Percentiles rank a stretch among this genome's conserved stretches.
These are phyloP conservation scores for Chlamydomonas incerta DNA, from an alignment of 139 green algal genomes.

Conservation along the genomic window DNA sequence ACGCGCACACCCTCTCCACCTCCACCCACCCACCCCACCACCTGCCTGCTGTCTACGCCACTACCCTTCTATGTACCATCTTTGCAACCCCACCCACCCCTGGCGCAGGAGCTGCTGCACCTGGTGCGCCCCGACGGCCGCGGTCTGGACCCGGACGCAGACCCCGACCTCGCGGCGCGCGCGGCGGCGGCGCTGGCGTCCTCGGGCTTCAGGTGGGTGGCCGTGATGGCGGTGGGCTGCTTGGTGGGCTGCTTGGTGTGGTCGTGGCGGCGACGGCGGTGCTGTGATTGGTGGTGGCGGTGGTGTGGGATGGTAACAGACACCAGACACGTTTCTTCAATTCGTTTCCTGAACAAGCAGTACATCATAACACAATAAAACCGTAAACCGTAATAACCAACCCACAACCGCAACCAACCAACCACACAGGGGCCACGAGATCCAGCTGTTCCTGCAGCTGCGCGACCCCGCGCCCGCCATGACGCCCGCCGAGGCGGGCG, in stretches of 20 bases:
- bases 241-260: no score
- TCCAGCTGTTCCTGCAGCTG: slow-evolving; percentile 20
- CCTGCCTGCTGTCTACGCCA: no score
- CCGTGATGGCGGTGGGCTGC: not conserved
- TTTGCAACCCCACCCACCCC: no score
- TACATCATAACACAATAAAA: no score
- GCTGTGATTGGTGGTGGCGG: no score
- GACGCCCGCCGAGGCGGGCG: slow-evolving; percentile 17
- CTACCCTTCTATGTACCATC: no score
- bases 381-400: not conserved
- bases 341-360: no score
- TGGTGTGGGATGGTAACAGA: not conserved
- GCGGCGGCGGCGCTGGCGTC: slow-evolving; percentile 26
- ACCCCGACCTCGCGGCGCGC: slow-evolving; percentile 1
- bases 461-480: slow-evolving; percentile 27
- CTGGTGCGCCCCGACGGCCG: slow-evolving; percentile 4
- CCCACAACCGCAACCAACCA: not conserved
- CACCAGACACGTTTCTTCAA: no score
- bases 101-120: slow-evolving; percentile 17
- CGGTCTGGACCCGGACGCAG: slow-evolving; percentile 19
- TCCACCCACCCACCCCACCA: no score
- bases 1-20: no score
- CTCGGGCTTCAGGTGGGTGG: slow-evolving; percentile 12
- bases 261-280: no score
- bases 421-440: slow-evolving; percentile 11